Evolutionary conservation across 768 basidiomycete genomes (phyloP).

Genomic region (Rhizopogon vinicolor): DNA sequence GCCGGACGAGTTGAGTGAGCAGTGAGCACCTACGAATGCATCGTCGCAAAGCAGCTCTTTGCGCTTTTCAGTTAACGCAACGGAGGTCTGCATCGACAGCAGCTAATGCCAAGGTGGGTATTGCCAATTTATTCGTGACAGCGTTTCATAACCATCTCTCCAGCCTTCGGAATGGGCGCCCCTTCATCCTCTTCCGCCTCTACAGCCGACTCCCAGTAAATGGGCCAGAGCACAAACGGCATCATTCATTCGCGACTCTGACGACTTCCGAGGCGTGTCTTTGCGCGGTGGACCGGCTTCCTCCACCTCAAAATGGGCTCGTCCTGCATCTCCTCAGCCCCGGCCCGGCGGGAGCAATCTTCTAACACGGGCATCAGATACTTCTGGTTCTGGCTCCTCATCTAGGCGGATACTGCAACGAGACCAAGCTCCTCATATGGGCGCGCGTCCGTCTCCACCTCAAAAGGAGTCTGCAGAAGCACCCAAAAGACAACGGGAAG

Average conservation of each 20-base stretch:
- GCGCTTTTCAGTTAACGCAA: not conserved
- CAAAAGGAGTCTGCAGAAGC: not conserved
- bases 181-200: not conserved
- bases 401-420: not conserved
- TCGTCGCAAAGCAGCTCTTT: slow-evolving; percentile 1
- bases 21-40: not conserved
- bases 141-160: not conserved
- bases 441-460: not conserved
- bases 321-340: slow-evolving; percentile 1
- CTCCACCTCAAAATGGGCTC: slow-evolving; percentile 10
- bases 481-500: not conserved
- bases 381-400: not conserved
- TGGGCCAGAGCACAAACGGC: slow-evolving; percentile 4
- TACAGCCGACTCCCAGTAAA: slow-evolving; percentile 5
- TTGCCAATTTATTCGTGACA: not conserved
- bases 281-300: not conserved
- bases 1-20: not conserved
- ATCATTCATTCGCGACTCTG: not conserved
- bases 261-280: not conserved
- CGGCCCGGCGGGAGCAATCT: not conserved
- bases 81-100: slow-evolving; percentile 3
- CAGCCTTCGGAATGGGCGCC: slow-evolving; percentile 4
- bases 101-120: not conserved
- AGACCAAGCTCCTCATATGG: slow-evolving; percentile 4
- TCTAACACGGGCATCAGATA: not conserved